phyloP scores from a whole-genome alignment of 2,329 filamentous ascomycete species.

The Corniculantispora saksenae region DNA sequence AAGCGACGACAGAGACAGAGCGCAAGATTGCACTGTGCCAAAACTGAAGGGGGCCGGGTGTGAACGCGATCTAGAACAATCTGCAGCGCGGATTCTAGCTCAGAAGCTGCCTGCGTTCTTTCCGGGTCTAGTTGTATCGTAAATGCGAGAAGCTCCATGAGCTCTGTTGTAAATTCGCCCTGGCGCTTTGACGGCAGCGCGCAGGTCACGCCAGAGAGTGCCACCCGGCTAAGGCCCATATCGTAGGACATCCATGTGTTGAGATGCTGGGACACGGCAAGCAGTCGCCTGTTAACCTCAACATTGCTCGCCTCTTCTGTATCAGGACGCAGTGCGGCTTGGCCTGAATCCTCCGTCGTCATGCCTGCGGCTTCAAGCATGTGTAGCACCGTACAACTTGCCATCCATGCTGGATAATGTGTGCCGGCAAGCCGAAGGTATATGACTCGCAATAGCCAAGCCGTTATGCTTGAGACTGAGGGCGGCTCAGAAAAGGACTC shows the following conservation, averaged over 20 bases:
- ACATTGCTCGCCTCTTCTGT: conserved; percentile 26
- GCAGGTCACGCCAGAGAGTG: conserved; percentile 45
- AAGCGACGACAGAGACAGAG: conserved; percentile 57
- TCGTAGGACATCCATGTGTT: conserved; percentile 63
- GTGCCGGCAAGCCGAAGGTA: conserved; percentile 56
- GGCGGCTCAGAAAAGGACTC: conserved; percentile 35
- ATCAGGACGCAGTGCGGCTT: conserved; percentile 28
- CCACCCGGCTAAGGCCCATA: conserved; percentile 55
- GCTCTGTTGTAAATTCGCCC: conserved; percentile 46
- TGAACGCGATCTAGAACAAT: conserved; percentile 43
- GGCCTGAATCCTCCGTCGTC: conserved; percentile 39
- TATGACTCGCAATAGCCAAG: conserved; percentile 54
- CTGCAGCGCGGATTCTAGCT: conserved; percentile 45
- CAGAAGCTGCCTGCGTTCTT: conserved; percentile 39
- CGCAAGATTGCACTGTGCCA: conserved; percentile 56
- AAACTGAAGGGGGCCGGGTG: conserved; percentile 42
- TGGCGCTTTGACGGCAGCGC: conserved; percentile 39
- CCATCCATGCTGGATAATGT: conserved; percentile 58
- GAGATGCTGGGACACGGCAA: conserved; percentile 56
- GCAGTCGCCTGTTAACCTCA: conserved; percentile 44
- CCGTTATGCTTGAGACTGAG: conserved; percentile 43
- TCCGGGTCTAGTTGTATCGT: conserved; percentile 57
- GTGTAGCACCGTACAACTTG: conserved; percentile 59
- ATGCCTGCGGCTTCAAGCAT: conserved; percentile 55
- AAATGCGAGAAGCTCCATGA: conserved; percentile 54